These are phyloP conservation scores for Leccinellum albellum DNA, from an alignment of 768 basidiomycete species.

Conservation along the genomic window DNA sequence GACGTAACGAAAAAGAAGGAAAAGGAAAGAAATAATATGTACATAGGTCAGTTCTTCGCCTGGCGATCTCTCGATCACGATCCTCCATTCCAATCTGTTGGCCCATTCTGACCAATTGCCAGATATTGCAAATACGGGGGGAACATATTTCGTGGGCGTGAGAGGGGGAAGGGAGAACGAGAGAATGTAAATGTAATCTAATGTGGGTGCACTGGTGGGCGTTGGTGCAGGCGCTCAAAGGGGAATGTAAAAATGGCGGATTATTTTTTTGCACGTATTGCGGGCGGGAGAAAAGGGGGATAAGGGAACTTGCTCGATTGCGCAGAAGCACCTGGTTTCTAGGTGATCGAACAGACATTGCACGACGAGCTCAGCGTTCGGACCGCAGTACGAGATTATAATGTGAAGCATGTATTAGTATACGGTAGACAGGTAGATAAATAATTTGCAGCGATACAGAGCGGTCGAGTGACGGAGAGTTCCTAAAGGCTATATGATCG, in stretches of 20 bases:
- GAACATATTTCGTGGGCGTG: background rate
- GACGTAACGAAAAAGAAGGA: slow-evolving; percentile 4
- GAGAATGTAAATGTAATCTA: background rate
- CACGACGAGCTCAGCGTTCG: slow-evolving; percentile 1
- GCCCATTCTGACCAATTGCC: background rate
- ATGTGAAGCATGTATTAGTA: slow-evolving; percentile 11
- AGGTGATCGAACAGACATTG: background rate
- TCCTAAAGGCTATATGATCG: slow-evolving; percentile 16
- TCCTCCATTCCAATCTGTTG: background rate
- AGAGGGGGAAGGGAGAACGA: background rate
- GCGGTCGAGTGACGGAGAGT: slow-evolving; percentile 10
- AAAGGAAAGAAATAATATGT: background rate
- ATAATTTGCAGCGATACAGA: slow-evolving; percentile 27
- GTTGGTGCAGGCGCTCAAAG: background rate
- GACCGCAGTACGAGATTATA: slow-evolving; percentile 16
- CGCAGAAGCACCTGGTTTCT: slow-evolving; percentile 1
- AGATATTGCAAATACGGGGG: background rate
- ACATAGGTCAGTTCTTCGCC: background rate
- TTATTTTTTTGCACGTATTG: background rate
- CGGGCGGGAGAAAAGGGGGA: background rate
- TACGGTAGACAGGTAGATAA: slow-evolving; percentile 15
- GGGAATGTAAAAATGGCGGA: background rate
- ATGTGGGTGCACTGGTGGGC: background rate
- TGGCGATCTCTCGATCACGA: slow-evolving; percentile 19
- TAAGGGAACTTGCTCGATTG: background rate